Conservation (phyloP, 768 basidiomycete species). For the Zangia roseola region DNA sequence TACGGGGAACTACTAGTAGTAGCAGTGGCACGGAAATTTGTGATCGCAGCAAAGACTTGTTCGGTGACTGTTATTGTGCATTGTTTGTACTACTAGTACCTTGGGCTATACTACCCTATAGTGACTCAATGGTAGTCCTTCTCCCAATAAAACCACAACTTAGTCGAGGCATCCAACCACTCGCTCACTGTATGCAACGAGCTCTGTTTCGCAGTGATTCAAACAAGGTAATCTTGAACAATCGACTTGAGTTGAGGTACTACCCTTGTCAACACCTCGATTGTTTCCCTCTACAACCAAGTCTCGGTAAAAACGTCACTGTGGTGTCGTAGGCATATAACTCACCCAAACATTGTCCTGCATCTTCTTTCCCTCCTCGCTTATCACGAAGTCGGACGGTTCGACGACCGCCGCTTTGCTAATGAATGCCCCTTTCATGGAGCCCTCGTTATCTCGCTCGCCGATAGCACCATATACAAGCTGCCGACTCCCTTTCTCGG, state of each 20-base stretch:
- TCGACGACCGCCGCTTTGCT: slow-evolving; percentile 14
- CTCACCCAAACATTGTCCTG: slow-evolving; percentile 38
- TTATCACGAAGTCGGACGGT: slow-evolving; percentile 34
- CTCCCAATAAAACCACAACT: no score
- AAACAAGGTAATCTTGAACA: slow-evolving; percentile 10
- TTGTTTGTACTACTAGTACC: no score
- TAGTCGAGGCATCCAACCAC: no score
- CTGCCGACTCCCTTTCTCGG: slow-evolving; percentile 36
- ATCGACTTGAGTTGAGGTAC: slow-evolving; percentile 15
- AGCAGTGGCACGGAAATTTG: no score
- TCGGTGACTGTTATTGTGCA: no score
- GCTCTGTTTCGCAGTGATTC: neutral
- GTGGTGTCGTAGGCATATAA: neutral
- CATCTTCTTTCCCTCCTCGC: slow-evolving; percentile 26
- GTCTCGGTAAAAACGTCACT: neutral
- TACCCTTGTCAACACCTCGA: slow-evolving; percentile 17
- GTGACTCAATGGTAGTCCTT: no score
- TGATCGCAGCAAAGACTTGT: no score
- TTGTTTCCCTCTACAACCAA: slow-evolving; percentile 16
- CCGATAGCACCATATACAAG: slow-evolving; percentile 33
- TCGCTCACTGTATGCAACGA: no score
- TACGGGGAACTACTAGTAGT: no score
- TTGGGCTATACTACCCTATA: no score
- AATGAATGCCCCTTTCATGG: slow-evolving; percentile 24
- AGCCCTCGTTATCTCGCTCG: slow-evolving; percentile 17